Conservation (phyloP, 1,139 yeast genomes). For the Pichia cactophila region DNA sequence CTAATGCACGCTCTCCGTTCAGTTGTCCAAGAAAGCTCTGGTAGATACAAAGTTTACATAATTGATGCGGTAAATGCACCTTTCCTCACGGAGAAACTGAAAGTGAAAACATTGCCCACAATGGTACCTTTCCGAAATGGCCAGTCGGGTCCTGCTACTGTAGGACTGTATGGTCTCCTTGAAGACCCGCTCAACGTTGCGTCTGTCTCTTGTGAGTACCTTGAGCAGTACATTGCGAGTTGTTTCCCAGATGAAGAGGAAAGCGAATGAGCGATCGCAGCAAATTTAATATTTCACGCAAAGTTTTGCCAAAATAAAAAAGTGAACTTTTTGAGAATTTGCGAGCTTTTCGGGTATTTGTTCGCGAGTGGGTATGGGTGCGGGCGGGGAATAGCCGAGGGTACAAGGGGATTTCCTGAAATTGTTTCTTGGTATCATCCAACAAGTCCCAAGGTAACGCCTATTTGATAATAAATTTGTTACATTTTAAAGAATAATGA, state of each 20-base stretch:
- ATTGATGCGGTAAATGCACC: conserved; percentile 54
- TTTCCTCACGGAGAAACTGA: conserved; percentile 56
- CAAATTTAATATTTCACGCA: too few species aligned
- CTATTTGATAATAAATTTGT: too few species aligned
- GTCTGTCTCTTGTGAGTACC: background rate
- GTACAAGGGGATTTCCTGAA: too few species aligned
- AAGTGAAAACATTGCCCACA: conserved; percentile 63
- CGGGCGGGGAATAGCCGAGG: too few species aligned
- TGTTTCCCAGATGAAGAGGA: background rate
- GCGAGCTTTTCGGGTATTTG: too few species aligned
- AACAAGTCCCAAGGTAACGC: too few species aligned
- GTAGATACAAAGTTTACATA: conserved; percentile 1
- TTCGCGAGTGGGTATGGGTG: too few species aligned
- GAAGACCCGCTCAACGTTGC: conserved; percentile 27
- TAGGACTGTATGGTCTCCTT: conserved; percentile 62
- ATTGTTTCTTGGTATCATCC: too few species aligned
- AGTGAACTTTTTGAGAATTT: too few species aligned
- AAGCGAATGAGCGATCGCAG: background rate
- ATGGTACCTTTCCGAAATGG: conserved; percentile 58
- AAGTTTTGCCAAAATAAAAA: too few species aligned
- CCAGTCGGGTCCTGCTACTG: conserved; percentile 46
- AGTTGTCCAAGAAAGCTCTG: background rate
- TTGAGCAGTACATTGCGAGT: background rate
- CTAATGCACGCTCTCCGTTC: conserved; percentile 43
- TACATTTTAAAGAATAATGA: too few species aligned